These are phyloP conservation scores for Perkinsus chesapeaki DNA, from an alignment of 169 alveolate species.

Conservation along the genomic window DNA sequence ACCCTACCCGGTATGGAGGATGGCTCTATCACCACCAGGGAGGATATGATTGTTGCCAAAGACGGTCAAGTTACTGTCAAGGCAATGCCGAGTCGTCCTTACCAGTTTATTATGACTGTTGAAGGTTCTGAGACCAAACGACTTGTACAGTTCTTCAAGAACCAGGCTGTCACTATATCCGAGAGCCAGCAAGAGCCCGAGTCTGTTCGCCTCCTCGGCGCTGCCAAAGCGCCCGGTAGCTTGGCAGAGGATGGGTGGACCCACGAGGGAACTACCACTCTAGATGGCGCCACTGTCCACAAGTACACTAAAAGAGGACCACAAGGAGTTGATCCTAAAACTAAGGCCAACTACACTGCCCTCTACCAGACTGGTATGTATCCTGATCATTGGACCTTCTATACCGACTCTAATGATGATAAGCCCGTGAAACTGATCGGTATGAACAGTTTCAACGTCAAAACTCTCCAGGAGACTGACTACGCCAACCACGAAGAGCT, in stretches of 20 bases:
- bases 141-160: background rate
- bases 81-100: background rate
- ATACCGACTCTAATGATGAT: background rate
- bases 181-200: background rate
- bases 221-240: background rate
- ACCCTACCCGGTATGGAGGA: background rate
- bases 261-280: background rate
- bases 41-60: background rate
- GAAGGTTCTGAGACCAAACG: background rate
- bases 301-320: background rate
- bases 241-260: background rate
- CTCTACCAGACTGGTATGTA: background rate
- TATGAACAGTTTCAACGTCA: background rate
- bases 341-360: background rate
- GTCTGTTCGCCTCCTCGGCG: background rate
- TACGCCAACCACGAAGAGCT: background rate
- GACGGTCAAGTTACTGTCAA: background rate
- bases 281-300: background rate
- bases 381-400: background rate
- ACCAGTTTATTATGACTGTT: background rate
- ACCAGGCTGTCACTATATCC: background rate
- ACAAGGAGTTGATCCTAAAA: background rate
- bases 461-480: background rate
- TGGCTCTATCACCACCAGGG: background rate
- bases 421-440: background rate